These are phyloP conservation scores for Rhodotorula toruloides DNA, from an alignment of 768 basidiomycete species.

Conservation along the genomic window DNA sequence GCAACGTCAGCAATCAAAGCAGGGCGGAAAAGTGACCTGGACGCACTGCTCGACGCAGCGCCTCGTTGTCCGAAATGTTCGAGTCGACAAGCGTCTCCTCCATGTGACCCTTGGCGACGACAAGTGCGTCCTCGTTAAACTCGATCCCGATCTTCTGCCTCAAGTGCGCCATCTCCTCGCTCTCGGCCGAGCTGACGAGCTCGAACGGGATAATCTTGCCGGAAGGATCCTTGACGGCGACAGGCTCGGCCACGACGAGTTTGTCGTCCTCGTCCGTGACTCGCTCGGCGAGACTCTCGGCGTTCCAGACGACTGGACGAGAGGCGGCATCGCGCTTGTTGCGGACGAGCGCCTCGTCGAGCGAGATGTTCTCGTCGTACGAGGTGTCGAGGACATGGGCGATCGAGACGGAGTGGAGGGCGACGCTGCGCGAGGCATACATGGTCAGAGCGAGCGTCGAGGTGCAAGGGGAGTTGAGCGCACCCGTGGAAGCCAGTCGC, in stretches of 20 bases:
- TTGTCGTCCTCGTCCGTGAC: slow-evolving; percentile 15
- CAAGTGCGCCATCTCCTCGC: background rate
- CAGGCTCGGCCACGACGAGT: slow-evolving; percentile 5
- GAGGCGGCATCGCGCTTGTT: slow-evolving; percentile 60
- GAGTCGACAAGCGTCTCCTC: slow-evolving; percentile 16
- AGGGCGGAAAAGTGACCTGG: background rate
- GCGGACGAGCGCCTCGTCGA: slow-evolving; percentile 13
- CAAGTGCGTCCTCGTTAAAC: background rate
- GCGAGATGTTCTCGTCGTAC: slow-evolving; percentile 49
- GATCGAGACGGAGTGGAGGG: slow-evolving; percentile 47
- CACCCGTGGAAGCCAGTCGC: slow-evolving; percentile 38
- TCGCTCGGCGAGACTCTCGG: slow-evolving; percentile 17
- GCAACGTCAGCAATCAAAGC: background rate
- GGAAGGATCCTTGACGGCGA: slow-evolving; percentile 7
- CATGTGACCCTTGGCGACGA: slow-evolving; percentile 3
- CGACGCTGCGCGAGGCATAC: slow-evolving; percentile 26
- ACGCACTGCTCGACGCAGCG: slow-evolving; percentile 23
- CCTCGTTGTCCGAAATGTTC: slow-evolving; percentile 29
- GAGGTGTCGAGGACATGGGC: slow-evolving; percentile 59
- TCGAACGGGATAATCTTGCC: slow-evolving; percentile 4
- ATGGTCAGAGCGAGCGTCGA: background rate
- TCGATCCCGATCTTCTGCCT: slow-evolving; percentile 22
- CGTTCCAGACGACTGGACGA: slow-evolving; percentile 35
- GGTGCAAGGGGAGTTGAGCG: background rate
- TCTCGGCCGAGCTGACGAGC: background rate